Evolutionary conservation across 805 yeast species (phyloP), one percentile per base, ranked within the genome.

Genomic region (Jamesozyma gamospora): DNA sequence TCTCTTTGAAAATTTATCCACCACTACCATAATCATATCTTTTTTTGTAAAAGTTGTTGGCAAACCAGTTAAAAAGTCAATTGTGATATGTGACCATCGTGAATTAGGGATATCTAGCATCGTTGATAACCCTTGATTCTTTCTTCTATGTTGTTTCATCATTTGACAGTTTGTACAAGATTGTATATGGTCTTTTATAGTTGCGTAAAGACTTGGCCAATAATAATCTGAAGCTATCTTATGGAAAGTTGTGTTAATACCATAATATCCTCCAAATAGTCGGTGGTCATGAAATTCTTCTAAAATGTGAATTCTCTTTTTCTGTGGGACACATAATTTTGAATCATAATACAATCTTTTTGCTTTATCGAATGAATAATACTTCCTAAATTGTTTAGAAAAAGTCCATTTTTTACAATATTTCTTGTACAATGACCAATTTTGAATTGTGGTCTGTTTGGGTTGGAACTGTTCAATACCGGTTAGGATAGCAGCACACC

Each of bases 41-140:
- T 37, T 17, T 1, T 28, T 27, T 10, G 24, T 14, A 10, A 15
- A 32, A 1, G 42, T 33, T 1, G 39, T 12, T 12, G 52, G 49
- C 13, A 46, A 24, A 11, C 53, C 51, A 10, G 45, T 25, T 2
- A 40, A 32, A 28, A 51, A 50, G 26, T 50, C 53, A 18, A 47
- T 37, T 4, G 53, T 37, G 1, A 50, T 44, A 26, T 40, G 45
- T 9, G 18, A 25, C 56, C 55, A 50, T 17, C 50, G 34, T 18
- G 46, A 41, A 26, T 43, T 37, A 3, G 52, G 44, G 2, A 49
- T 29, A 2, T 27, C 35, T 13, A 42, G 32, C 2, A 51, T 48
- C 26, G 16, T 15, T 5, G 39, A 10, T 5, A 39, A 33, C 2
- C 47, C 50, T 13, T 47, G 46, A 8, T 31, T 11, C 5, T 26